Evolutionary conservation across 352 stramenopile genomes (phyloP), one percentile per base, ranked within the genome.

Genomic region (Pythium coloratum): DNA sequence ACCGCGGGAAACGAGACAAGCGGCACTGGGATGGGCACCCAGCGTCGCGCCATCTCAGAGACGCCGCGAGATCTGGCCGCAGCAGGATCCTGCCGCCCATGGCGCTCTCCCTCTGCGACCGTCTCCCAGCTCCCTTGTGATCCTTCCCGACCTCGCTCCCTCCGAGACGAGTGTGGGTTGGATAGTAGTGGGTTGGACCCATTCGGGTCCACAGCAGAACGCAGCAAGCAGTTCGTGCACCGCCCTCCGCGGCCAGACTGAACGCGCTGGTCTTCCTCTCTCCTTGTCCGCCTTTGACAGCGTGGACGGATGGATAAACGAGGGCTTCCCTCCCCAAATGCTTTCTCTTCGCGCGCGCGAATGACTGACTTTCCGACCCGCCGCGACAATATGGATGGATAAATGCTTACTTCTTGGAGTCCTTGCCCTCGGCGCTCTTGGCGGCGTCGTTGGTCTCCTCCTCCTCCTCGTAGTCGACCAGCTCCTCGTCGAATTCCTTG

Each of bases 381-480:
- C 26, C 46, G 58, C n/a, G 55, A 49, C 57, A 71, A 59, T 30
- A 71, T 69, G 59, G 44, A 68, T 67, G 61, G 68, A 67, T 62
- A 62, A 56, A 62, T 71, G 68, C 78, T 92, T 93, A 96, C 88
- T 96, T 96, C 86, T 96, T 96, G 69, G 88, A 85, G 75, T 96
- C 88, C 70, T 93, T 94, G 62, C 81, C 84, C 69, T 94, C 86
- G 62, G 80, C 83, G 65, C 62, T 76, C 80, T 94, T 94, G 73
- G 77, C 80, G 61, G 66, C 79, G 64, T 88, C 82, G 62, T 77
- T 80, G 60, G 74, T 93, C 76, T 94, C 88, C 69, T 94, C 88
- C 66, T 96, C 88, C 66, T 93, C 86, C 73, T 94, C 88, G 76
- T 96, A 96, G 80, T 96, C 88, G 69, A 96, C 84, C 54, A 96